Evolutionary conservation across 2,329 filamentous ascomycete species (phyloP).

Genomic region (Dactylellina leptospora): DNA sequence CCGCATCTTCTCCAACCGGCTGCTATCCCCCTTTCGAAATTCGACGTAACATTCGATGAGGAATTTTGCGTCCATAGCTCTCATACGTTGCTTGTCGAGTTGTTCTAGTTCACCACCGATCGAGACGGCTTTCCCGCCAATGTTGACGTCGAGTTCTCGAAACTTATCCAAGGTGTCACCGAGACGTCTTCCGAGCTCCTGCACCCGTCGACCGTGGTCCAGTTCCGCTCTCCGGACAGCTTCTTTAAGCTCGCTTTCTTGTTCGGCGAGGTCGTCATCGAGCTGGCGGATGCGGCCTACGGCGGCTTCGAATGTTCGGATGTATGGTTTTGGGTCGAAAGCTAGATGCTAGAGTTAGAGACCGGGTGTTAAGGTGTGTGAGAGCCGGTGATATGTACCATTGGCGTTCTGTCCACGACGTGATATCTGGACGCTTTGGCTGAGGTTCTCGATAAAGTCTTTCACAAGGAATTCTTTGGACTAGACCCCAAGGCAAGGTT

Average conservation of each 20-base stretch:
- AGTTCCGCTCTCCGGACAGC: constrained; percentile 90
- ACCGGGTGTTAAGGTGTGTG: not conserved
- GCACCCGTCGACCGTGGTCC: constrained; percentile 90
- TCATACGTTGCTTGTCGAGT: constrained; percentile 86
- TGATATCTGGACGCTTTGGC: constrained; percentile 81
- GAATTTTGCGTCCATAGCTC: constrained; percentile 92
- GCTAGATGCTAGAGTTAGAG: constrained; percentile 60
- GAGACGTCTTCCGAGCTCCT: constrained; percentile 85
- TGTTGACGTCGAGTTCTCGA: constrained; percentile 82
- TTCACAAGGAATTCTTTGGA: constrained; percentile 96
- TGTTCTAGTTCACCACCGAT: constrained; percentile 95
- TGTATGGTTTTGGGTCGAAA: constrained; percentile 96
- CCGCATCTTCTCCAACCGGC: constrained; percentile 86
- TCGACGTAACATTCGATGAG: constrained; percentile 97
- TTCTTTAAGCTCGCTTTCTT: constrained; percentile 88
- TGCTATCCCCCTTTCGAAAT: constrained; percentile 85
- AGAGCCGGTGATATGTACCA: constrained; percentile 37
- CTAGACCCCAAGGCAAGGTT: constrained; percentile 61
- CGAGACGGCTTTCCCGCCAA: constrained; percentile 91
- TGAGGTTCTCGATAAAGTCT: constrained; percentile 93
- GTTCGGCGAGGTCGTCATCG: constrained; percentile 82
- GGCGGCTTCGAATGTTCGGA: constrained; percentile 87
- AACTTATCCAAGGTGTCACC: constrained; percentile 93
- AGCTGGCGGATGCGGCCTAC: constrained; percentile 65
- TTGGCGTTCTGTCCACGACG: constrained; percentile 72